Conservation (phyloP, 208 protist species). For the Acanthamoeba culbertsoni region DNA sequence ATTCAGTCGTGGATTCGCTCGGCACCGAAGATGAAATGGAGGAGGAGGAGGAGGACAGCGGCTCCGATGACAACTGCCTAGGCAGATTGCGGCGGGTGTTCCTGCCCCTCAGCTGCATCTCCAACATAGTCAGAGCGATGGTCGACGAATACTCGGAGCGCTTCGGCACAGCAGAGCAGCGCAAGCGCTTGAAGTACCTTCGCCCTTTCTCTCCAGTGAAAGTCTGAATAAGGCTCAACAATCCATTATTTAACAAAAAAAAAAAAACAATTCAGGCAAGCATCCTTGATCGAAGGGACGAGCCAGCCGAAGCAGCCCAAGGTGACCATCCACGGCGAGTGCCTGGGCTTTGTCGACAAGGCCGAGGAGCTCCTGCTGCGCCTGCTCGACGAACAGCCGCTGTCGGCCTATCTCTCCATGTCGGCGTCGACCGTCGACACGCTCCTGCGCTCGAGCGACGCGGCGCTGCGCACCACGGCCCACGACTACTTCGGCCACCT, state of each 20-base stretch:
- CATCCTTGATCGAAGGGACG: neutral
- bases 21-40: neutral
- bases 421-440: neutral
- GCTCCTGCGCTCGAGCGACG: neutral
- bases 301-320: neutral
- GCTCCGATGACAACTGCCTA: neutral
- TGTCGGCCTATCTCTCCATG: conserved; percentile 30
- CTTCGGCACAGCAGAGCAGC: neutral
- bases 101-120: neutral
- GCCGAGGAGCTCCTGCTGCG: conserved; percentile 10
- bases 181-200: neutral
- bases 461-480: neutral
- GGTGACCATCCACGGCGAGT: neutral
- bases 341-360: conserved; percentile 9
- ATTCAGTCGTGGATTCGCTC: neutral
- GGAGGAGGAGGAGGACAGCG: neutral
- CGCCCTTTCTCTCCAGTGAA: neutral
- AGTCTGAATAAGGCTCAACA: too few relatives aligned
- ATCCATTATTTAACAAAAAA: too few relatives aligned
- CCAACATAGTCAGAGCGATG: neutral
- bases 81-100: neutral
- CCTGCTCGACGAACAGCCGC: neutral
- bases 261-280: neutral
- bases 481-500: conserved; percentile 38
- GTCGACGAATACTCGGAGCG: neutral